A percentile compares a stretch with the other conserved stretches of the same genome.
phyloP scores from a whole-genome alignment of 176 grass and related monocot genomes.

The Oryza glumipatula region DNA sequence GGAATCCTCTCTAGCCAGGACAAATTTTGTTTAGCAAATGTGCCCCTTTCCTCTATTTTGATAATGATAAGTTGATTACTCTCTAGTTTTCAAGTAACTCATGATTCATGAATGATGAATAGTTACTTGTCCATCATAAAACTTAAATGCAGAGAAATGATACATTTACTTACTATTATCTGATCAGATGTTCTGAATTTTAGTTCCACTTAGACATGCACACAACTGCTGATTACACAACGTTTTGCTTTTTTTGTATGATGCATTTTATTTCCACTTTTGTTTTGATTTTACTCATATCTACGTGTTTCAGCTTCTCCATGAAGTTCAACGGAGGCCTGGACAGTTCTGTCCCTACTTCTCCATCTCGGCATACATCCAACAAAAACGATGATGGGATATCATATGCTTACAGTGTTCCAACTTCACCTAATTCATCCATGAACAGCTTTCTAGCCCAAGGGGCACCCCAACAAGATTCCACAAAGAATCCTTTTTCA shows the following conservation, averaged over 20 bases:
- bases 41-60: neutral
- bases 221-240: neutral
- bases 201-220: neutral
- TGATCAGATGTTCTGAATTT: neutral
- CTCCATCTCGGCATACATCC: constrained; percentile 38
- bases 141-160: neutral
- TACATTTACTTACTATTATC: neutral
- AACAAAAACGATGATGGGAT: constrained; percentile 56
- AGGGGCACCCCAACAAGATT: constrained; percentile 36
- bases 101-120: neutral
- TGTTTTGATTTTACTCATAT: constrained; percentile 21
- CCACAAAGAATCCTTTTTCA: constrained; percentile 52
- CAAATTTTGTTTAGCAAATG: neutral
- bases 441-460: constrained; percentile 37
- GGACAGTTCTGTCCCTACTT: constrained; percentile 48
- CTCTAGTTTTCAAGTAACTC: neutral
- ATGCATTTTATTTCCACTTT: neutral
- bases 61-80: neutral
- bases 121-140: neutral
- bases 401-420: constrained; percentile 59
- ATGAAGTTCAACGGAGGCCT: constrained; percentile 54
- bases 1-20: no score
- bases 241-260: neutral
- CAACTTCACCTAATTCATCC: constrained; percentile 64
- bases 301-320: constrained; percentile 67